These are phyloP conservation scores for Cucumis variabilis DNA, from an alignment of 331 rosid genomes.

Conservation along the genomic window DNA sequence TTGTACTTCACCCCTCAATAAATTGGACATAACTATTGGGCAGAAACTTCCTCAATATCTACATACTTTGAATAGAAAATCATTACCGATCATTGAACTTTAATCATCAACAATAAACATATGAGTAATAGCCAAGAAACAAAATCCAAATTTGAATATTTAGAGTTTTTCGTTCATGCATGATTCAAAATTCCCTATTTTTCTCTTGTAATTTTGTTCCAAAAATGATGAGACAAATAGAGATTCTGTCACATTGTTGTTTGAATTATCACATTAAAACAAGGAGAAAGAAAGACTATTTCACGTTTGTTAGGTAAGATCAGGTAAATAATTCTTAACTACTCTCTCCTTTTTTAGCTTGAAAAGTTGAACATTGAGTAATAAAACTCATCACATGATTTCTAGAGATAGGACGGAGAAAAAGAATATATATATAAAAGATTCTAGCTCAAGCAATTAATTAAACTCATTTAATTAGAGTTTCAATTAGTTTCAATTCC, in stretches of 20 bases:
- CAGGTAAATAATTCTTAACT: slow-evolving; percentile 1
- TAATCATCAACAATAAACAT: background rate
- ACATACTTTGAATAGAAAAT: background rate
- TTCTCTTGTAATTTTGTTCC: background rate
- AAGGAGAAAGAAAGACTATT: background rate
- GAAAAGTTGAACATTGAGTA: background rate
- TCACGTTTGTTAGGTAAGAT: background rate
- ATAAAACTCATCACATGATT: background rate
- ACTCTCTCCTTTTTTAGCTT: slow-evolving; percentile 1
- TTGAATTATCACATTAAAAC: background rate
- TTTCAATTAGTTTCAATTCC: too few species aligned
- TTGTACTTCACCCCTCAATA: background rate
- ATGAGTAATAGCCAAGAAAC: background rate
- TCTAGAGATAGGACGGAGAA: background rate
- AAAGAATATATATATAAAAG: background rate
- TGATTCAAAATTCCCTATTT: background rate
- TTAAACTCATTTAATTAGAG: too few species aligned
- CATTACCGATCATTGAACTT: background rate
- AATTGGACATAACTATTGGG: background rate
- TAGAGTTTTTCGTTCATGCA: background rate
- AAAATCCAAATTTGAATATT: background rate
- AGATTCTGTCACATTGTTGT: background rate
- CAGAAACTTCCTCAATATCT: background rate
- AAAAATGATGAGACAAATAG: slow-evolving; percentile 1
- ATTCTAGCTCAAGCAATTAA: background rate